A percentile compares a stretch with the other conserved stretches of the same genome.
Evolutionary conservation across 306 rosid genomes (phyloP).

Genomic region (Luffa acutangula): DNA sequence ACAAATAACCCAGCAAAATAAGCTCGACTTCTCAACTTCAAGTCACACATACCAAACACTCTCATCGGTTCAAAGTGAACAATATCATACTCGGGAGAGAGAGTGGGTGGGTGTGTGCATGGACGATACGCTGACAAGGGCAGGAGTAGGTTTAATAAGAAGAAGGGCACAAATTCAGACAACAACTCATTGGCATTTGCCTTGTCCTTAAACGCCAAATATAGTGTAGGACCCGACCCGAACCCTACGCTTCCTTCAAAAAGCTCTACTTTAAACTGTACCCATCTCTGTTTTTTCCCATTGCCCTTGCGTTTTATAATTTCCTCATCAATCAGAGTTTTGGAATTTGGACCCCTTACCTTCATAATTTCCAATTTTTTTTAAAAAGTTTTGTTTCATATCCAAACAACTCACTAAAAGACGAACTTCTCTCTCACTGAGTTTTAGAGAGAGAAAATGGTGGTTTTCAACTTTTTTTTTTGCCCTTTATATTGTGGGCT

Average conservation of each 20-base stretch:
- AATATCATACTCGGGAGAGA: neutral
- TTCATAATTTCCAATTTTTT: neutral
- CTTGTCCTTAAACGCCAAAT: neutral
- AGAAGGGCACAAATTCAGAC: neutral
- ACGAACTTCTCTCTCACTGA: neutral
- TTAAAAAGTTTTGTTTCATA: neutral
- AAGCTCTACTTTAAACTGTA: neutral
- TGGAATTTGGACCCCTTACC: neutral
- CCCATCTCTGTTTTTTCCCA: neutral
- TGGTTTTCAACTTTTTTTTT: neutral
- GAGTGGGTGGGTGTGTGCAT: neutral
- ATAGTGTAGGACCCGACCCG: neutral
- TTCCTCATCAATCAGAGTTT: neutral
- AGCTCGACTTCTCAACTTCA: no score
- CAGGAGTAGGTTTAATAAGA: no score
- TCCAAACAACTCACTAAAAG: neutral
- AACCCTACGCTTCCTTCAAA: neutral
- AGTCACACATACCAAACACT: no score
- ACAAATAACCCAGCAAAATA: no score
- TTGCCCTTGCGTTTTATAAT: neutral
- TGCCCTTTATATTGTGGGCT: neutral
- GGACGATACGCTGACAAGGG: neutral
- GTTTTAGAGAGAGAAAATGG: neutral
- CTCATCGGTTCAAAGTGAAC: no score
- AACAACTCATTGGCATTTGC: neutral